A percentile compares a stretch with the other conserved stretches of the same genome.
Conservation (phyloP, 345 rosid species). For the Jatropha curcas region DNA sequence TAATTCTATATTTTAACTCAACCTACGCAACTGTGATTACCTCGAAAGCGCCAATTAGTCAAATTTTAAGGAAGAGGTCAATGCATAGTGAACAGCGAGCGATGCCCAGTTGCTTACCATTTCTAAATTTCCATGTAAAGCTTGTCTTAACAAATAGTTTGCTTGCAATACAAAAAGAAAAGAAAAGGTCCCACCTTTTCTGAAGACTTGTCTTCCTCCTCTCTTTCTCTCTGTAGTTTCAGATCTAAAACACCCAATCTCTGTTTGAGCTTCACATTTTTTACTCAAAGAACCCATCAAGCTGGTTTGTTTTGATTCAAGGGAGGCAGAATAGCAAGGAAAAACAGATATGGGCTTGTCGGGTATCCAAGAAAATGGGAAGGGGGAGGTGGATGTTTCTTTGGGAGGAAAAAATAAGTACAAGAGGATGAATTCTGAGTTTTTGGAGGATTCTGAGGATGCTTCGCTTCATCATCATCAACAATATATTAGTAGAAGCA, state of each 20-base stretch:
- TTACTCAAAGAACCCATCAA: not conserved
- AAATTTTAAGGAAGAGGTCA: conserved; percentile 12
- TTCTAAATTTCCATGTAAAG: not conserved
- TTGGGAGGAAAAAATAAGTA: conserved; percentile 71
- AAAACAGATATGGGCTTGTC: conserved; percentile 36
- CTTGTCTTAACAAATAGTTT: not conserved
- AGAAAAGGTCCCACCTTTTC: conserved; percentile 11
- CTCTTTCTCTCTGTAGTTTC: not conserved
- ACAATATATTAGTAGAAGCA: conserved; percentile 5
- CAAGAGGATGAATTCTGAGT: conserved; percentile 67
- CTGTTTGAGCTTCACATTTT: not conserved
- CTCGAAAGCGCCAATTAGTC: conserved; percentile 32
- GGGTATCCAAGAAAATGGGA: conserved; percentile 59
- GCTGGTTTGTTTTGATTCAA: conserved; percentile 8
- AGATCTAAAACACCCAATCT: conserved; percentile 13
- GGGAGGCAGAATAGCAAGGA: conserved; percentile 3
- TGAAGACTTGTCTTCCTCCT: not conserved
- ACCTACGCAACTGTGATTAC: not conserved
- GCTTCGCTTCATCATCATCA: conserved; percentile 23
- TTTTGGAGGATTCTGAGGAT: conserved; percentile 17
- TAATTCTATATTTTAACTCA: not conserved
- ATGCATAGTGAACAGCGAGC: too few relatives aligned
- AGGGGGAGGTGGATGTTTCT: conserved; percentile 38
- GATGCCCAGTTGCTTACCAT: conserved; percentile 14
- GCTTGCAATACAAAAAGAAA: not conserved